Conservation (phyloP, 306 rosid species). For the Citrullus amarus region DNA sequence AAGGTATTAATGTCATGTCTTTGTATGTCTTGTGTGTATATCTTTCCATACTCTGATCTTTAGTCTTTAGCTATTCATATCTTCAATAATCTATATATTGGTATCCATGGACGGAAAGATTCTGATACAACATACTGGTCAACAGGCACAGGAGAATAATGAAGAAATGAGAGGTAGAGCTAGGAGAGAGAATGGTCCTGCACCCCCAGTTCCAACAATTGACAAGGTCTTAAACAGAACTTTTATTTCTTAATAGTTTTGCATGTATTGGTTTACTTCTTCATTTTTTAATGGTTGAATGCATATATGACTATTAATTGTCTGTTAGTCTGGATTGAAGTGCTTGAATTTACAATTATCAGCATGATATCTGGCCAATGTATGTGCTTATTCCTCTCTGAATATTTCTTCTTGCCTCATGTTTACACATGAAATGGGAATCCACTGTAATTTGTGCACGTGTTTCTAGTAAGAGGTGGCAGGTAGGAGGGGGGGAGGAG, state of each 20-base stretch:
- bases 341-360: not conserved
- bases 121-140: conserved; percentile 14
- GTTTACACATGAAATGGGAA: not conserved
- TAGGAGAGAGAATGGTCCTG: conserved; percentile 56
- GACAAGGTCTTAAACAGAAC: conserved; percentile 52
- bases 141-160: conserved; percentile 62
- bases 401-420: not conserved
- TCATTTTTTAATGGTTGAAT: not conserved
- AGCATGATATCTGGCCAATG: not conserved
- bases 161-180: conserved; percentile 65
- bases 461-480: not conserved
- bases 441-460: not conserved
- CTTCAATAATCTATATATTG: conserved; percentile 1
- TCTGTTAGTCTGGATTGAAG: not conserved
- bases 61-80: not conserved
- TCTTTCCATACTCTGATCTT: not conserved
- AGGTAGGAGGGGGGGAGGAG: not conserved
- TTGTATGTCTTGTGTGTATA: not conserved
- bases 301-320: not conserved
- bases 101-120: not conserved
- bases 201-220: conserved; percentile 28
- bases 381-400: not conserved
- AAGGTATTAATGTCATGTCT: not conserved
- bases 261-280: not conserved
- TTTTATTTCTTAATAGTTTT: not conserved